A percentile compares a stretch with the other conserved stretches of the same genome.
These are phyloP conservation scores for Piloderma croceum DNA, from an alignment of 768 basidiomycete species.

Conservation along the genomic window DNA sequence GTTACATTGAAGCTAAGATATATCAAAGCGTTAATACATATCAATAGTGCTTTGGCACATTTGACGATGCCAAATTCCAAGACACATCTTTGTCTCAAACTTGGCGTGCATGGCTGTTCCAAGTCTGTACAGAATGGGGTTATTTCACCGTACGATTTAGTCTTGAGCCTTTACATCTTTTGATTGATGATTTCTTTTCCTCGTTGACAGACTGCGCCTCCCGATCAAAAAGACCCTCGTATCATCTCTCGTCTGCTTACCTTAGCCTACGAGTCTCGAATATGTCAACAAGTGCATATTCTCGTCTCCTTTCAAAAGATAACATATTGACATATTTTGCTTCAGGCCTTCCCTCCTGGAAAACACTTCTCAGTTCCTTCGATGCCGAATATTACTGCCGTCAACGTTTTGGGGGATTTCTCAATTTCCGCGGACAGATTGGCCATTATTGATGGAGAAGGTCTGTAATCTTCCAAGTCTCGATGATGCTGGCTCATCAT, in stretches of 20 bases:
- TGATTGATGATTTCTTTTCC: too few relatives aligned
- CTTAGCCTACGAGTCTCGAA: slow-evolving; percentile 62
- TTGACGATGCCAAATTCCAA: slow-evolving; percentile 60
- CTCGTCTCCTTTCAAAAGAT: not conserved
- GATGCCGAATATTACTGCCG: slow-evolving; percentile 73
- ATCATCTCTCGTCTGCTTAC: slow-evolving; percentile 79
- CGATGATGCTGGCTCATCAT: not conserved
- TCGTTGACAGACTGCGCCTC: slow-evolving; percentile 59
- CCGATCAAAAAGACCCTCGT: slow-evolving; percentile 58
- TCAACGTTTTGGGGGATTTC: slow-evolving; percentile 84
- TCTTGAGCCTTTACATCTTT: not conserved
- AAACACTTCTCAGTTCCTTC: slow-evolving; percentile 65
- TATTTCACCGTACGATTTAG: slow-evolving; percentile 66
- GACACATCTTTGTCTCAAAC: slow-evolving; percentile 56
- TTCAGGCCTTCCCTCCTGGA: slow-evolving; percentile 73
- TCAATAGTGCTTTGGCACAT: slow-evolving; percentile 88
- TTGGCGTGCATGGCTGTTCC: slow-evolving; percentile 89
- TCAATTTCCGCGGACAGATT: slow-evolving; percentile 72
- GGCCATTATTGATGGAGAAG: slow-evolving; percentile 85
- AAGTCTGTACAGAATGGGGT: slow-evolving; percentile 94
- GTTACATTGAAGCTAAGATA: too few relatives aligned
- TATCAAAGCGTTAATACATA: too few relatives aligned
- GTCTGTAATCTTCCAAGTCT: slow-evolving; percentile 28
- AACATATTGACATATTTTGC: not conserved
- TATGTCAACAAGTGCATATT: slow-evolving; percentile 56